These are phyloP conservation scores for Boletus sp. DNA, from an alignment of 768 basidiomycete genomes.

Conservation along the genomic window DNA sequence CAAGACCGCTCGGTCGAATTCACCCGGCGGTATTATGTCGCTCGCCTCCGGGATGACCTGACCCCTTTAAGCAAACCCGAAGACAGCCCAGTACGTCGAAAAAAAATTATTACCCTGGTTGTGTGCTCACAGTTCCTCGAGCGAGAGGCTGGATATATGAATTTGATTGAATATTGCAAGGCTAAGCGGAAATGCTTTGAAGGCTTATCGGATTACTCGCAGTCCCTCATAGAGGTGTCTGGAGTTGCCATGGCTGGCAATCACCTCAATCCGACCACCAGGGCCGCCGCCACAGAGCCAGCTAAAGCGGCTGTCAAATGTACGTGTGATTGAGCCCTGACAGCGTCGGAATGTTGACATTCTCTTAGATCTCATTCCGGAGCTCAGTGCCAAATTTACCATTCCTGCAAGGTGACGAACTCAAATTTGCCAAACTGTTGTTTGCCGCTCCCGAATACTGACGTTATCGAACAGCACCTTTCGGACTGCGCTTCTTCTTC, in stretches of 20 bases:
- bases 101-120: not conserved
- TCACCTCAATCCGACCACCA: constrained; percentile 56
- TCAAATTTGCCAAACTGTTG: constrained; percentile 14
- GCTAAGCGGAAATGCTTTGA: constrained; percentile 59
- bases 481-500: constrained; percentile 66
- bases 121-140: constrained; percentile 28
- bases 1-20: constrained; percentile 79
- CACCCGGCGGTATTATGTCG: constrained; percentile 64
- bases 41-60: constrained; percentile 60
- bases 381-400: constrained; percentile 69
- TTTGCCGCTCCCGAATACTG: constrained; percentile 19
- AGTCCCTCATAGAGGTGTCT: constrained; percentile 71
- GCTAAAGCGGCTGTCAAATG: constrained; percentile 56
- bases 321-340: constrained; percentile 35
- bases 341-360: constrained; percentile 26
- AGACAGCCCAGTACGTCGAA: constrained; percentile 57
- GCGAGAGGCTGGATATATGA: constrained; percentile 62
- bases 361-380: constrained; percentile 75
- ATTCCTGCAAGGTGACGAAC: constrained; percentile 65
- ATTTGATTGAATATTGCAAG: constrained; percentile 66
- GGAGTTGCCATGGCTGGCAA: constrained; percentile 52
- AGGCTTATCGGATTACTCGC: constrained; percentile 57
- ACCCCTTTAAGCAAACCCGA: constrained; percentile 69
- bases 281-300: constrained; percentile 35
- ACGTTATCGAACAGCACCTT: constrained; percentile 49